These are phyloP conservation scores for Aspergillus hortae DNA, from an alignment of 2,329 filamentous ascomycete genomes.

Conservation along the genomic window DNA sequence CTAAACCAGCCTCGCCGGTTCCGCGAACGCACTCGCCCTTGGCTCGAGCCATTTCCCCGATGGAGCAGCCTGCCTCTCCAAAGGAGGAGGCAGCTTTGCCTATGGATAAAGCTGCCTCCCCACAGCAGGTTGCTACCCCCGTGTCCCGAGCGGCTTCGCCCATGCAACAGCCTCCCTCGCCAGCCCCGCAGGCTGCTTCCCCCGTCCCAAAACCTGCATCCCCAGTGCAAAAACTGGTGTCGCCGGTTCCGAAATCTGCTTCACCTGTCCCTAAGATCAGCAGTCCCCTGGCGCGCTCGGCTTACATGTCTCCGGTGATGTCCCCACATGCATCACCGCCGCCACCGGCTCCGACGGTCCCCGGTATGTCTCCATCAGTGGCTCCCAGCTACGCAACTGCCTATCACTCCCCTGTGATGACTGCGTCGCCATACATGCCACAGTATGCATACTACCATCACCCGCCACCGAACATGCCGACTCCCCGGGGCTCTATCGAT, in stretches of 20 bases:
- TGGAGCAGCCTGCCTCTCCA: not conserved
- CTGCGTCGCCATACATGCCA: constrained; percentile 27
- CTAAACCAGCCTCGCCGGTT: constrained; percentile 4
- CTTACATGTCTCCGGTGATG: constrained; percentile 36
- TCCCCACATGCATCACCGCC: constrained; percentile 30
- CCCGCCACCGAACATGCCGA: constrained; percentile 22
- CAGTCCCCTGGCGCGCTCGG: constrained; percentile 32
- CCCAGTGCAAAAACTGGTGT: constrained; percentile 14
- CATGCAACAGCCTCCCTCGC: constrained; percentile 8
- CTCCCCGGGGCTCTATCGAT: constrained; percentile 28
- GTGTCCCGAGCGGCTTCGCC: constrained; percentile 11
- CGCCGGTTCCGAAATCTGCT: constrained; percentile 21
- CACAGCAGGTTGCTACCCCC: constrained; percentile 6
- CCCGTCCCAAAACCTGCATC: constrained; percentile 10
- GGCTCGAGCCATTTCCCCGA: not conserved
- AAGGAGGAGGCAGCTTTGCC: constrained; percentile 1
- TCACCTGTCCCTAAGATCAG: constrained; percentile 29
- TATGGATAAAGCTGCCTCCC: constrained; percentile 1
- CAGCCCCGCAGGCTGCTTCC: constrained; percentile 9
- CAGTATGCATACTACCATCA: constrained; percentile 30
- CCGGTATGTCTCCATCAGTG: constrained; percentile 15
- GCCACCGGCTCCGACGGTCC: constrained; percentile 12
- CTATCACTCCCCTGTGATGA: constrained; percentile 36
- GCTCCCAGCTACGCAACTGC: constrained; percentile 25
- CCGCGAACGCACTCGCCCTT: not conserved